Evolutionary conservation across 75 land plant genomes (phyloP).

Genomic region (Cunninghamia lanceolata): DNA sequence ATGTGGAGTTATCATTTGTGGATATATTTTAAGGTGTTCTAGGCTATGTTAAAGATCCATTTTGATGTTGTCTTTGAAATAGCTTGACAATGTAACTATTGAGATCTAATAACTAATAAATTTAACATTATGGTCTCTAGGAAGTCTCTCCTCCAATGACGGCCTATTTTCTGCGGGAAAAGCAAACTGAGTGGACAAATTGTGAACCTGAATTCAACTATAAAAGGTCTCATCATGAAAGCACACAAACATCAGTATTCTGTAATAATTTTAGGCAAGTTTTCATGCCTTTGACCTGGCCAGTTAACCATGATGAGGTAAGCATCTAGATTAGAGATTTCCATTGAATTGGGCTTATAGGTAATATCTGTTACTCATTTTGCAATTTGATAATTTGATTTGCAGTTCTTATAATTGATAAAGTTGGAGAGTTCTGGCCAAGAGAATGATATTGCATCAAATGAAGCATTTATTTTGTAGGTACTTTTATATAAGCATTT

Average conservation of each 20-base stretch:
- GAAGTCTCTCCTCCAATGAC: slow-evolving; percentile 46
- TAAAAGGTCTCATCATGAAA: slow-evolving; percentile 25
- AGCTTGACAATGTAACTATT: not conserved
- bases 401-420: slow-evolving; percentile 15
- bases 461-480: slow-evolving; percentile 2
- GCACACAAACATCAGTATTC: slow-evolving; percentile 6
- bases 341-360: not conserved
- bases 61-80: not conserved
- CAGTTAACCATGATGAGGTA: slow-evolving; percentile 42
- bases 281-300: slow-evolving; percentile 12
- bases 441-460: not conserved
- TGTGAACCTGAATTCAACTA: slow-evolving; percentile 25
- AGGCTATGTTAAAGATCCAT: not conserved
- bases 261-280: slow-evolving; percentile 7
- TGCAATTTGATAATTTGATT: slow-evolving; percentile 5
- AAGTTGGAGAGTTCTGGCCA: slow-evolving; percentile 11
- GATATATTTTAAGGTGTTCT: not conserved
- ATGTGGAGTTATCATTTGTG: not conserved
- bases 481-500: not conserved
- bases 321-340: not conserved
- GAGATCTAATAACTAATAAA: not conserved
- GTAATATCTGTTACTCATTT: not conserved
- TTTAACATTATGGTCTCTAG: slow-evolving; percentile 15
- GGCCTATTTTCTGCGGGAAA: slow-evolving; percentile 48
- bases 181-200: slow-evolving; percentile 52